A percentile compares a stretch with the other conserved stretches of the same genome.
phyloP scores from a whole-genome alignment of 208 protist species.

The Trypanosoma scelopori region DNA sequence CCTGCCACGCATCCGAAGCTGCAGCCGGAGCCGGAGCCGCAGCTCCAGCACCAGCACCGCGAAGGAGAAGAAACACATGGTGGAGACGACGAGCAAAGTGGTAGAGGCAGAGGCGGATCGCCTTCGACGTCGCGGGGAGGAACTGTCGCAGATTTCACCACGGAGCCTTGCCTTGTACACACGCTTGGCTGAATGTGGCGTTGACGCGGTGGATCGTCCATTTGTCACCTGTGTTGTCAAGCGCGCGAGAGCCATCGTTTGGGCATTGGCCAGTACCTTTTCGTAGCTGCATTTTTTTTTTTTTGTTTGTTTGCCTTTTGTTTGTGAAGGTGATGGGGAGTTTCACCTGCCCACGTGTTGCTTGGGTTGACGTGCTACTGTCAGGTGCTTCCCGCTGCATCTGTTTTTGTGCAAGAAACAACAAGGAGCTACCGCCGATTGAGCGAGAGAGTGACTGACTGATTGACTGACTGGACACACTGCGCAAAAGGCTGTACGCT shows the following conservation, averaged over 20 bases:
- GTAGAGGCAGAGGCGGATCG: not conserved
- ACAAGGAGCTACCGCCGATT: too few species aligned
- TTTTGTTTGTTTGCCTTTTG: not conserved
- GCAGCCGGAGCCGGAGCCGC: not conserved
- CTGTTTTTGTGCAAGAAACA: too few species aligned
- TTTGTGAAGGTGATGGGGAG: not conserved
- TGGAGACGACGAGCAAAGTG: not conserved
- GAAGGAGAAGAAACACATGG: not conserved
- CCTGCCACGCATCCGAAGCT: not conserved
- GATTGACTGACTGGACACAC: too few species aligned
- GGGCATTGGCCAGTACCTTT: slow-evolving; percentile 15
- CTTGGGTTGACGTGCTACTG: not conserved
- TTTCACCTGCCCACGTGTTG: not conserved
- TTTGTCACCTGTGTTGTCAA: slow-evolving; percentile 37
- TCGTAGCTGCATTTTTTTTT: slow-evolving; percentile 17
- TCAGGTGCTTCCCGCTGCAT: not conserved
- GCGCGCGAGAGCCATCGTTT: slow-evolving; percentile 13
- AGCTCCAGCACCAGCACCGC: not conserved
- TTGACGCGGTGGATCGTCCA: slow-evolving; percentile 31
- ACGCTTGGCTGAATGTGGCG: slow-evolving; percentile 36
- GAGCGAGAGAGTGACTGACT: too few species aligned
- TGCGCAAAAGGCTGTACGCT: too few species aligned
- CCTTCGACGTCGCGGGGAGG: slow-evolving; percentile 5
- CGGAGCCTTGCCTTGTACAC: slow-evolving; percentile 32
- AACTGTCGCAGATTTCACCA: slow-evolving; percentile 26